These are phyloP conservation scores for Chlorella vulgaris DNA, from an alignment of 139 green algal species.

Conservation along the genomic window DNA sequence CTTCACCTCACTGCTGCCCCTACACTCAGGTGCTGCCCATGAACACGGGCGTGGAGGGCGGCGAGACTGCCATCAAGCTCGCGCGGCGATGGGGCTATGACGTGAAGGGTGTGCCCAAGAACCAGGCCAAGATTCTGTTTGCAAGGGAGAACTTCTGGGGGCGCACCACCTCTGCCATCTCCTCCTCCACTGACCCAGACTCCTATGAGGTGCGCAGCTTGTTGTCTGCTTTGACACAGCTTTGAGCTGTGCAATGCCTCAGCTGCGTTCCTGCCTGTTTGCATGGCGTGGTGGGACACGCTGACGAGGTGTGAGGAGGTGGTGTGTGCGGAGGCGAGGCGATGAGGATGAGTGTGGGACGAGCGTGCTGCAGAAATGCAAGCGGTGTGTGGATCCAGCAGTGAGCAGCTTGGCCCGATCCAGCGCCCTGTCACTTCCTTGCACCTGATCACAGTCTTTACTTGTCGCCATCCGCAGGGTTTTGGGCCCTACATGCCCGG, in stretches of 20 bases:
- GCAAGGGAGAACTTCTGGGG: constrained; percentile 97
- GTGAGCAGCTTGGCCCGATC: no score
- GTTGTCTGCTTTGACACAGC: not conserved
- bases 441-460: no score
- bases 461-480: constrained; percentile 55
- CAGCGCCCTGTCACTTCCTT: no score
- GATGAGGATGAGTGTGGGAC: no score
- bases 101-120: constrained; percentile 91
- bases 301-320: no score
- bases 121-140: constrained; percentile 94
- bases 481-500: constrained; percentile 96
- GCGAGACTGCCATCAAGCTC: constrained; percentile 97
- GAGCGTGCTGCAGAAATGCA: no score
- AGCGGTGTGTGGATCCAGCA: no score
- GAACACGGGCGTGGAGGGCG: constrained; percentile 98
- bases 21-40: constrained; percentile 82
- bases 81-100: constrained; percentile 83
- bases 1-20: not conserved
- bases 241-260: not conserved
- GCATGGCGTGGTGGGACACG: no score
- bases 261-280: not conserved
- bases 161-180: constrained; percentile 91
- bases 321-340: no score
- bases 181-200: constrained; percentile 84
- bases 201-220: constrained; percentile 42